These are phyloP conservation scores for Canavalia ensiformis DNA, from an alignment of 306 rosid genomes.

Conservation along the genomic window DNA sequence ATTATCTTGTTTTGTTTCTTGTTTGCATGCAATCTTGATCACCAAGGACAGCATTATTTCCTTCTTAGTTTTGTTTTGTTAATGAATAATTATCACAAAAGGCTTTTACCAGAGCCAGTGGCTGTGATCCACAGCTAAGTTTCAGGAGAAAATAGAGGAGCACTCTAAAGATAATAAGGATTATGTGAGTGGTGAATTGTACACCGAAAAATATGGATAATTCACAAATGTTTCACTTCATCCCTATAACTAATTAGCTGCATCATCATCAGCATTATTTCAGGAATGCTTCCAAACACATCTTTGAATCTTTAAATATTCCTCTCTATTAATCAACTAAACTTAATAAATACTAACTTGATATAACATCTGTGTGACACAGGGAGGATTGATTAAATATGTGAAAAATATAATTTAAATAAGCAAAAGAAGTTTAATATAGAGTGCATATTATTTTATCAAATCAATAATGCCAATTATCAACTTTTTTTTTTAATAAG, in stretches of 20 bases:
- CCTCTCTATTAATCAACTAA: too few species aligned
- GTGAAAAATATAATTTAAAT: too few species aligned
- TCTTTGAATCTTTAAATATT: neutral
- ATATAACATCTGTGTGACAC: too few species aligned
- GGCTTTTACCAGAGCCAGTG: conserved; percentile 48
- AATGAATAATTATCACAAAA: conserved; percentile 34
- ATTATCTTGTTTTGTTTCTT: conserved; percentile 10
- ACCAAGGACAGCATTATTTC: conserved; percentile 10
- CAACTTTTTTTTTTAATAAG: too few species aligned
- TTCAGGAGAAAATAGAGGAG: conserved; percentile 75
- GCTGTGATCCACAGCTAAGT: conserved; percentile 58
- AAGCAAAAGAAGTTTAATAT: too few species aligned
- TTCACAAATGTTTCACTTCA: conserved; percentile 31
- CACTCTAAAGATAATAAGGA: conserved; percentile 52
- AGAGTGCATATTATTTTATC: too few species aligned
- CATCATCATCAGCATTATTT: neutral
- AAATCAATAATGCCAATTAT: too few species aligned
- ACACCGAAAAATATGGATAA: conserved; percentile 49
- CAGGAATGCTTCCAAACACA: neutral
- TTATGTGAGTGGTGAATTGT: conserved; percentile 38
- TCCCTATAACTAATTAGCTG: conserved; percentile 10
- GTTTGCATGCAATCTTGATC: conserved; percentile 2
- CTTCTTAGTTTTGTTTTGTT: conserved; percentile 28
- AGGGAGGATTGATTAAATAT: too few species aligned
- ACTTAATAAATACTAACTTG: too few species aligned